phyloP scores from a whole-genome alignment of 805 yeast genomes.

The Kodamaea fukazawae region DNA sequence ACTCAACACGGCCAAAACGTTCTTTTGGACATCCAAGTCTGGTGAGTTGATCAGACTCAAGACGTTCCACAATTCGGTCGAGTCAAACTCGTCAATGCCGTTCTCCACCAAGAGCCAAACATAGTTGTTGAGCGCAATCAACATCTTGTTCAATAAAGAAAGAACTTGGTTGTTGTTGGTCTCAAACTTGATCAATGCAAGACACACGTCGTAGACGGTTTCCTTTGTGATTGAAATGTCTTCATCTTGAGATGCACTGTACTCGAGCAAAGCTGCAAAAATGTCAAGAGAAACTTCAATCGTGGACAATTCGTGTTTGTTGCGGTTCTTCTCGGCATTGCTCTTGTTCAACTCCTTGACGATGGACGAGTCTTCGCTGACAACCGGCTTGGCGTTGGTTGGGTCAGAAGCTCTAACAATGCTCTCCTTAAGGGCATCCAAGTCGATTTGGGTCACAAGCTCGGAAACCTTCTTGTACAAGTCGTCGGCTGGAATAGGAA shows the following conservation, averaged over 20 bases:
- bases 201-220: constrained; percentile 25
- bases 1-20: constrained; percentile 37
- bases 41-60: constrained; percentile 11
- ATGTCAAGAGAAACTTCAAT: constrained; percentile 74
- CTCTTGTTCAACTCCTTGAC: constrained; percentile 32
- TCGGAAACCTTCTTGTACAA: constrained; percentile 23
- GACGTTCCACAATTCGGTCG: constrained; percentile 31
- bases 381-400: constrained; percentile 38
- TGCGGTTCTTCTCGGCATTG: constrained; percentile 28
- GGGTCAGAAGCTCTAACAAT: constrained; percentile 13
- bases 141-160: constrained; percentile 50
- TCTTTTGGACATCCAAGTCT: constrained; percentile 26
- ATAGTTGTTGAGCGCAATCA: constrained; percentile 70
- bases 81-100: constrained; percentile 18
- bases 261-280: constrained; percentile 71
- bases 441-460: constrained; percentile 26
- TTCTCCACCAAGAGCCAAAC: constrained; percentile 51
- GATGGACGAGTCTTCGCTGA: constrained; percentile 19
- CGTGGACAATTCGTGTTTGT: constrained; percentile 56
- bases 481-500: constrained; percentile 5
- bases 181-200: constrained; percentile 39
- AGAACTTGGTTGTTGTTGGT: constrained; percentile 23
- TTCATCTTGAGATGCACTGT: constrained; percentile 11
- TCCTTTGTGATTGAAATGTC: constrained; percentile 4
- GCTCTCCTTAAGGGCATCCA: constrained; percentile 13